These are phyloP conservation scores for Larix kaempferi DNA, from an alignment of 75 land plant genomes.

Conservation along the genomic window DNA sequence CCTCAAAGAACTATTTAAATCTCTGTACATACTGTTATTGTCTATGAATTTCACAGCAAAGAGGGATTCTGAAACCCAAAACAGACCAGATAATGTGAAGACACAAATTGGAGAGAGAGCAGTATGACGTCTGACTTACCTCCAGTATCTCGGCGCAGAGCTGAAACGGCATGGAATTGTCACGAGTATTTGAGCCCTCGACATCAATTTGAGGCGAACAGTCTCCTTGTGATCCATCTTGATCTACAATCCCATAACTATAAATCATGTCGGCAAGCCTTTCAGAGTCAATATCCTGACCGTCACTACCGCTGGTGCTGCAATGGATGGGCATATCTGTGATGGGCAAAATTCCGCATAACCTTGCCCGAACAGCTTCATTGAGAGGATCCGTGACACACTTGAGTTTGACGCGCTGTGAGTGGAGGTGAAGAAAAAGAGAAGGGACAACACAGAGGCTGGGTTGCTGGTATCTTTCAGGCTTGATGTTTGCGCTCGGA, in stretches of 20 bases:
- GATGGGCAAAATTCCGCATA: slow-evolving; percentile 17
- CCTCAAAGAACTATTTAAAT: too few relatives aligned
- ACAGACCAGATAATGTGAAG: neutral
- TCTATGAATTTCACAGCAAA: too few relatives aligned
- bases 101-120: neutral
- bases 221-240: neutral
- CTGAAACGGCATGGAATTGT: neutral
- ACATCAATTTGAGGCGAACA: too few relatives aligned
- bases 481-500: too few relatives aligned
- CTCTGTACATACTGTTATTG: too few relatives aligned
- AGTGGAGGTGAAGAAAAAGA: neutral
- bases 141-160: neutral
- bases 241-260: neutral
- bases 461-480: too few relatives aligned
- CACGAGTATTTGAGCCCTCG: slow-evolving; percentile 4
- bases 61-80: too few relatives aligned
- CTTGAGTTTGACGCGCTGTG: neutral
- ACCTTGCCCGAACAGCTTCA: slow-evolving; percentile 21
- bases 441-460: neutral
- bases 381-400: slow-evolving; percentile 15
- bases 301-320: slow-evolving; percentile 15
- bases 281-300: neutral
- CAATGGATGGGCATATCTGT: slow-evolving; percentile 2
- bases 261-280: neutral
- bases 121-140: neutral